Percentiles rank a stretch among this genome's conserved stretches.
Evolutionary conservation across 495 filamentous ascomycete species (phyloP).

Genomic region (Aspergillus egyptiacus): DNA sequence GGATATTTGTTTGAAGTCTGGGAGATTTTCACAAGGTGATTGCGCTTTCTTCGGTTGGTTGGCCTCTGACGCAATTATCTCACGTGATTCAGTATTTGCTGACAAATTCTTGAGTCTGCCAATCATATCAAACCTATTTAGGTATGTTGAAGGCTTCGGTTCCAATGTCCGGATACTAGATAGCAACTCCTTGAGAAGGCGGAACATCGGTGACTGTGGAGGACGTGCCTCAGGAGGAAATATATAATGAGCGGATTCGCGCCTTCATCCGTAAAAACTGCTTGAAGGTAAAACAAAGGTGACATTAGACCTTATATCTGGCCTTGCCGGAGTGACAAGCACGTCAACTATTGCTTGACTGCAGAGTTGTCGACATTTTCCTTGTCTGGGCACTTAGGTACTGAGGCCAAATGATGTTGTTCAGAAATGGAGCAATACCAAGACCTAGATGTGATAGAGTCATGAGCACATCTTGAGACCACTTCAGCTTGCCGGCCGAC

Average conservation of each 20-base stretch:
- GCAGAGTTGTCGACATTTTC: conserved; percentile 5
- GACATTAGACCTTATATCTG: conserved; percentile 4
- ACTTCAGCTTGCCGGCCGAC: conserved; percentile 16
- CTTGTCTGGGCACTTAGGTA: conserved; percentile 14
- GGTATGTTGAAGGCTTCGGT: conserved; percentile 15
- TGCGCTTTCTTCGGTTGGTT: not conserved
- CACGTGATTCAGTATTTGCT: conserved; percentile 30
- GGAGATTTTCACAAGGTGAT: conserved; percentile 10
- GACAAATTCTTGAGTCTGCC: conserved; percentile 27
- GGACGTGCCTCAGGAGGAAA: too few relatives aligned
- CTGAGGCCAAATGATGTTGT: conserved; percentile 23
- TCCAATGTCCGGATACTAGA: too few relatives aligned
- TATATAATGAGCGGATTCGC: too few relatives aligned
- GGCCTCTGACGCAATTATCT: conserved; percentile 35
- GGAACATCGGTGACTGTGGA: too few relatives aligned
- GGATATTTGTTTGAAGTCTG: too few relatives aligned
- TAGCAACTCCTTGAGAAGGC: not conserved
- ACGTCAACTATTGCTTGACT: not conserved
- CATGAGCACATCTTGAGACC: conserved; percentile 20
- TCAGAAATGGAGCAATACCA: conserved; percentile 20
- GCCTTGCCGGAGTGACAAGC: conserved; percentile 1
- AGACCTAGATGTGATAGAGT: conserved; percentile 14
- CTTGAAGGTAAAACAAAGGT: too few relatives aligned
- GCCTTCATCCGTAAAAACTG: too few relatives aligned
- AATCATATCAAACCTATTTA: conserved; percentile 25